phyloP scores from a whole-genome alignment of 2,329 filamentous ascomycete genomes.

The Colletotrichum phormii region DNA sequence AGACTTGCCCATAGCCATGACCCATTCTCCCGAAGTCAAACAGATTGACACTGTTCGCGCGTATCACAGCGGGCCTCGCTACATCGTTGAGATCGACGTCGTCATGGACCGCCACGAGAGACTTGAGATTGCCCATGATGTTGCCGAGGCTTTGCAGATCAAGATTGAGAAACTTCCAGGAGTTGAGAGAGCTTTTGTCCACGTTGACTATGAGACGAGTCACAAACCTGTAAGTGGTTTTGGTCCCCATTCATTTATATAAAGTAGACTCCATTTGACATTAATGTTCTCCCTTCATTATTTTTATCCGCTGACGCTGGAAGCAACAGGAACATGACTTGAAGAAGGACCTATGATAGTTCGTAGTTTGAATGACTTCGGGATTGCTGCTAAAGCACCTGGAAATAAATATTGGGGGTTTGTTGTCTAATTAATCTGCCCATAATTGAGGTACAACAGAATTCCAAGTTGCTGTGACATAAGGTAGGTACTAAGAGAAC shows the following conservation, averaged over 20 bases:
- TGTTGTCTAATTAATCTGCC: too few relatives aligned
- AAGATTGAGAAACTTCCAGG: constrained; percentile 94
- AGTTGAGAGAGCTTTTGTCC: constrained; percentile 93
- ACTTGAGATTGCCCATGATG: constrained; percentile 86
- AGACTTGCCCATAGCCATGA: constrained; percentile 59
- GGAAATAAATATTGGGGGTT: too few relatives aligned
- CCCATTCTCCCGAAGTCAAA: constrained; percentile 82
- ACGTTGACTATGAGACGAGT: constrained; percentile 96
- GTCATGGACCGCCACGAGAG: constrained; percentile 86
- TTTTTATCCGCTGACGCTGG: neutral
- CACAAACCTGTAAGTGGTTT: constrained; percentile 76
- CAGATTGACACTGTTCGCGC: constrained; percentile 96
- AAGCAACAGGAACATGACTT: constrained; percentile 64
- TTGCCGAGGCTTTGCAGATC: constrained; percentile 92
- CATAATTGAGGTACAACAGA: too few relatives aligned
- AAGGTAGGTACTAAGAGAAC: too few relatives aligned
- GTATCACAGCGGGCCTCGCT: constrained; percentile 88
- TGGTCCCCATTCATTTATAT: neutral
- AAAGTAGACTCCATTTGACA: too few relatives aligned
- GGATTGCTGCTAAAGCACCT: too few relatives aligned
- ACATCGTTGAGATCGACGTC: constrained; percentile 96
- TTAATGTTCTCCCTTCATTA: neutral
- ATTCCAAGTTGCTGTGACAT: too few relatives aligned
- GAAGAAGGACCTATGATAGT: constrained; percentile 68
- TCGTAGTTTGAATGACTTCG: too few relatives aligned